Evolutionary conservation across 345 rosid species (phyloP), one percentile per base, ranked within the genome.

Genomic region (Tarenaya hassleriana): DNA sequence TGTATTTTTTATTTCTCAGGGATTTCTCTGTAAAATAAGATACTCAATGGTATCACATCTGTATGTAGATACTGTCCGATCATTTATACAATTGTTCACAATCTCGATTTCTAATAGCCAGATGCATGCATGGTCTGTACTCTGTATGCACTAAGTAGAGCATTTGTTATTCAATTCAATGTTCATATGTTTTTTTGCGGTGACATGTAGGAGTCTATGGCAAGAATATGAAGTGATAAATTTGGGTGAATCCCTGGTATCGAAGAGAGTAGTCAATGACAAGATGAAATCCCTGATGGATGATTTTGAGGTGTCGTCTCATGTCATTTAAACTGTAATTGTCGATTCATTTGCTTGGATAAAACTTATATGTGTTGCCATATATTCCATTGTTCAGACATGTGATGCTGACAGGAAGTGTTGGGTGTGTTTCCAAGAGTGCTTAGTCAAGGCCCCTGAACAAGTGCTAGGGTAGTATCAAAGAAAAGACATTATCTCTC

Each of bases 401-500:
- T 96, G 76, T 41, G 88, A 81, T 61, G 75, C 60, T 56, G 94
- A 92, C 48, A 76, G 52, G 58, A 75, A 64, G 64, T 61, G 59
- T 51, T 81, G 83, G 83, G 83, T 77, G 10, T 58, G 71, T 50
- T 88, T 88, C 52, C 83, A 84, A 65, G 76, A 63, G 60, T 75
- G 71, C 29, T 53, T 83, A 56, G 74, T 53, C 58, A 85, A 68
- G 70, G 91, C 94, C 14, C 94, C 96, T 42, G 88, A 73, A 39
- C 98, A 92, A 77, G 88, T 88, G 18, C 61, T 88, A 70, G 83
- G 98, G 98, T 88, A 33, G 18, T 56, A 18, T 47, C 51, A 38
- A 11, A 21, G 32, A 18, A n/a, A n/a, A n/a, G n/a, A n/a, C n/a
- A n/a, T n/a, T n/a, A n/a, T n/a, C n/a, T n/a, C n/a, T n/a, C n/a